These are phyloP conservation scores for Uromyces viciae-fabae DNA, from an alignment of 1,284 basidiomycete species.

Conservation along the genomic window DNA sequence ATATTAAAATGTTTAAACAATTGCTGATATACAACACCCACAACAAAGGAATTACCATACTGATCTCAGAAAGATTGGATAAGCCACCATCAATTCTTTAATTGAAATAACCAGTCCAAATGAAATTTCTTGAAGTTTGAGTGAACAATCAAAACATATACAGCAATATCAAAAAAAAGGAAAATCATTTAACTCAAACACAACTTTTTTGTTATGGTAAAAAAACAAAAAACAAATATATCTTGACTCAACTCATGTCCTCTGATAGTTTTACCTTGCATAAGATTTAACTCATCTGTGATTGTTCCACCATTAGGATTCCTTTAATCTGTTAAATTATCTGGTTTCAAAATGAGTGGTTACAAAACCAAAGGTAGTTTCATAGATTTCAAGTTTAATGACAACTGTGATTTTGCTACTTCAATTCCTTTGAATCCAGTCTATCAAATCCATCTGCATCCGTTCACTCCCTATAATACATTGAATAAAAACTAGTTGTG, in stretches of 20 bases:
- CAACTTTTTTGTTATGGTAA: conserved; percentile 68
- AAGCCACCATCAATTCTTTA: conserved; percentile 74
- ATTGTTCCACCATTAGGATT: conserved; percentile 92
- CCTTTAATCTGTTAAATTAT: conserved; percentile 79
- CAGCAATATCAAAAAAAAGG: conserved; percentile 34
- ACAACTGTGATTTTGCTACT: conserved; percentile 88
- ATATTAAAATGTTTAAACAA: too few relatives aligned
- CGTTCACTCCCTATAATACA: background rate
- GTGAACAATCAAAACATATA: too few relatives aligned
- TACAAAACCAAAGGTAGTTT: conserved; percentile 89
- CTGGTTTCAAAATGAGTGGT: conserved; percentile 95
- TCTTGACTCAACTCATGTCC: conserved; percentile 72
- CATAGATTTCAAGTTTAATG: conserved; percentile 82
- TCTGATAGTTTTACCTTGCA: conserved; percentile 78
- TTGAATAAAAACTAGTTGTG: background rate
- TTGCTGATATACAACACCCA: too few relatives aligned
- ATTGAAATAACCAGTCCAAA: conserved; percentile 92
- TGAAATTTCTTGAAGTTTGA: conserved; percentile 64
- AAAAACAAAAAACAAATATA: conserved; percentile 36
- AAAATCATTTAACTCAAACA: conserved; percentile 61
- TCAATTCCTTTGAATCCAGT: conserved; percentile 91
- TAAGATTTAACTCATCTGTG: conserved; percentile 72
- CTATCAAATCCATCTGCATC: conserved; percentile 56
- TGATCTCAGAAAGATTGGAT: too few relatives aligned
- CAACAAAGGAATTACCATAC: too few relatives aligned